Base-by-base conservation (phyloP, 768 basidiomycete genomes). In the Inosperma sp. region DNA sequence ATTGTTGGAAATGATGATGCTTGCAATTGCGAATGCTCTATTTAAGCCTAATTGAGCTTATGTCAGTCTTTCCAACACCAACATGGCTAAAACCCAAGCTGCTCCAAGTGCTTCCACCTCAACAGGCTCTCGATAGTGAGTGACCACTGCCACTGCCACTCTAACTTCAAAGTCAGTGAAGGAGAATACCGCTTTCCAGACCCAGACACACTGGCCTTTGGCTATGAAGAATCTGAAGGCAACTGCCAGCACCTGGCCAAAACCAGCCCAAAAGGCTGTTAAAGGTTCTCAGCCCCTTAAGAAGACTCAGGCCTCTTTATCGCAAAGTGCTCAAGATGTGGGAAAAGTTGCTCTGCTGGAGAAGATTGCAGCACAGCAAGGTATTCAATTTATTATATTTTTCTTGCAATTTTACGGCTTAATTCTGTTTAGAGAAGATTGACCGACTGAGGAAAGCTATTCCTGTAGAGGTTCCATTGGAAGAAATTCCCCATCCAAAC, bases 131-230 rank as follows among this genome's bases (percentile, higher is more conserved):
- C 21, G 27, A 26, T 21, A 5, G 22, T n/a, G 16, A 26, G 40
- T n/a, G 9, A 42, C 13, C 40, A 16, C 12, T 4, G 25, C 40
- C 22, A 9, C 22, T n/a, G n/a, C n/a, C n/a, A n/a, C n/a, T n/a
- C n/a, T n/a, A n/a, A n/a, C n/a, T 42, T 42, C 23, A 42, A 42
- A 42, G 23, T 21, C 37, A 12, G 37, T 13, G 23, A 39, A 39
- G 37, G 40, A 42, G 40, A 42, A 42, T 42, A 39, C 23, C n/a
- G n/a, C n/a, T n/a, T n/a, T n/a, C 37, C 19, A 39, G 19, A 14
- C 37, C 9, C 19, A 39, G 19, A 7, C 19, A 23, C 39, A 7
- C 7, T 17, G 26, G 7, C 16, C 26, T 26, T 42, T 26, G 1
- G 16, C 5, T 19, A 22, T 22, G n/a, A 46, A 46, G 31, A n/a